Base-by-base conservation (phyloP, 2,329 filamentous ascomycete species). In the Alternaria arborescens region DNA sequence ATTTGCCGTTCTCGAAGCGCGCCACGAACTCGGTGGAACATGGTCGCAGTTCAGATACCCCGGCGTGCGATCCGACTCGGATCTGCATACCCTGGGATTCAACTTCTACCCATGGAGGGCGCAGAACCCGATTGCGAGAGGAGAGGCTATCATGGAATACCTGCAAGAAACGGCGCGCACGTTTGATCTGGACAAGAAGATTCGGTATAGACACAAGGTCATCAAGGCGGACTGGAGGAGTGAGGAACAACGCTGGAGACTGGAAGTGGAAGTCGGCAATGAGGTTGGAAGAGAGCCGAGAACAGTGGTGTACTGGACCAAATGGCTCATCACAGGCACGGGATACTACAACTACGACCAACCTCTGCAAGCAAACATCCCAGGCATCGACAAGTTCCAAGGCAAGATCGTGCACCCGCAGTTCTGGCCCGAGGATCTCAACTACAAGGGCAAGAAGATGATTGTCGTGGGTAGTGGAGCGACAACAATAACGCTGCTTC, bases 31-130 rank as follows among this genome's bases (percentile, higher is more conserved):
- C 6, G 91, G 91, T 1, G 91, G 92, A 1, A 94, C 91, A 0
- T 94, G 91, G 91, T 88, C 90, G 69, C 79, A 93, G 2, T 94
- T 93, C 80, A 86, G 84, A 41, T 94, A 93, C 68, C 91, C 90
- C 0, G 89, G 91, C 8, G 89, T 92, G 64, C 80, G 82, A 14
- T 83, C 81, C 18, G 82, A 84, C 61, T 82, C 80, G 0, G 82
- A 84, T 64, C 72, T 84, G 44, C 79, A 83, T 69, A 84, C 82
- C 5, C 83, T 84, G 58, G 82, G 82, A 18, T 93, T 93, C 68
- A 78, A 85, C 1, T 94, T 90, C 87, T 84, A 87, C 42, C 89
- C 89, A 0, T 94, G 91, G 91, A 79, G 79, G 10, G 79, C 85
- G 55, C 70, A 76, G 20, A 79, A 77, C 30, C 75, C 81, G 2